Conservation (phyloP, 1,139 yeast genomes). For the Yamadazyma atmosphaerica region DNA sequence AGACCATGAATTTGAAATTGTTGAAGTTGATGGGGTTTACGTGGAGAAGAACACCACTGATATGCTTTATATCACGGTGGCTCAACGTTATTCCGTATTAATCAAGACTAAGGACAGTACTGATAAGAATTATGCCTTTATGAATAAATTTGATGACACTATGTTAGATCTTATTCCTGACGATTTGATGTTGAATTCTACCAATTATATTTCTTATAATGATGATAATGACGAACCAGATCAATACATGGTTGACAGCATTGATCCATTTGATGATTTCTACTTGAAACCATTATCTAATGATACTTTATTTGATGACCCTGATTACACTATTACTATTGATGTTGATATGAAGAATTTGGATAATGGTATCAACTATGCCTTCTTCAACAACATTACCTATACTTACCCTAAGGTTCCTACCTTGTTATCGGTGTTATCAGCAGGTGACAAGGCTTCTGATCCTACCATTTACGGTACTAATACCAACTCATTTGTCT, state of each 20-base stretch:
- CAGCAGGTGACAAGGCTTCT: slow-evolving; percentile 48
- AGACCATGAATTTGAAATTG: slow-evolving; percentile 65
- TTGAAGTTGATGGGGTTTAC: slow-evolving; percentile 73
- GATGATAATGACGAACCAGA: slow-evolving; percentile 26
- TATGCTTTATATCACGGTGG: slow-evolving; percentile 63
- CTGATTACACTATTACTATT: slow-evolving; percentile 60
- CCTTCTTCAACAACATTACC: slow-evolving; percentile 70
- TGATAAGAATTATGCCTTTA: slow-evolving; percentile 56
- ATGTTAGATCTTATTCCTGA: slow-evolving; percentile 68
- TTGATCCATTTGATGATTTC: slow-evolving; percentile 55
- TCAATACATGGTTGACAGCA: slow-evolving; percentile 23
- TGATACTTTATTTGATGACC: slow-evolving; percentile 48
- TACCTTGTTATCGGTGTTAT: slow-evolving; percentile 56
- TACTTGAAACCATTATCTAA: slow-evolving; percentile 46
- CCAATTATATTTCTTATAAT: slow-evolving; percentile 57
- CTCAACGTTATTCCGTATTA: slow-evolving; percentile 68
- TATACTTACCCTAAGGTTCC: slow-evolving; percentile 68
- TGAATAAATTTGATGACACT: slow-evolving; percentile 59
- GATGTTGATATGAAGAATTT: slow-evolving; percentile 66
- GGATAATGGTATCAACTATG: slow-evolving; percentile 73
- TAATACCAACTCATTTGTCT: slow-evolving; percentile 61
- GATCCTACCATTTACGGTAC: slow-evolving; percentile 62
- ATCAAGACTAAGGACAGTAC: slow-evolving; percentile 52
- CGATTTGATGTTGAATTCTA: slow-evolving; percentile 52
- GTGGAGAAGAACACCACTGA: slow-evolving; percentile 60